These are phyloP conservation scores for Naegleria fowleri DNA, from an alignment of 208 protist species.

Conservation along the genomic window DNA sequence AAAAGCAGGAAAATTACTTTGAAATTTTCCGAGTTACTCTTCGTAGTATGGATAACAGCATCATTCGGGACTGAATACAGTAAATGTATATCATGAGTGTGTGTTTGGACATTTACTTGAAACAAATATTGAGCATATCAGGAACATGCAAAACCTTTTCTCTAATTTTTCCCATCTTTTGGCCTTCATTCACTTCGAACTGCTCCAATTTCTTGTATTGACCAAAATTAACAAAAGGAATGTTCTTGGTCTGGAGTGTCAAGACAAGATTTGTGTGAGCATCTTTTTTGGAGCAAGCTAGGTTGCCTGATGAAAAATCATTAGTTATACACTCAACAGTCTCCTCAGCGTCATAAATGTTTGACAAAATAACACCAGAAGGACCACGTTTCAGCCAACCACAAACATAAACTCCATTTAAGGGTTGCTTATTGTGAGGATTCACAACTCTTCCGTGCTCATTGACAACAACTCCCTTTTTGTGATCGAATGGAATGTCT, in stretches of 20 bases:
- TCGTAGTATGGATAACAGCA: too few species aligned
- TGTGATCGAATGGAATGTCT: conserved; percentile 63
- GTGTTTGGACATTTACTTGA: background rate
- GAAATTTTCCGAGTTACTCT: too few species aligned
- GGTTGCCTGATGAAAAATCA: background rate
- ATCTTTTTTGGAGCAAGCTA: too few species aligned
- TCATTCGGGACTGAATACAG: too few species aligned
- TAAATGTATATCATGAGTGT: too few species aligned
- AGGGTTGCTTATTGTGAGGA: background rate
- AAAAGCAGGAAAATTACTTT: too few species aligned
- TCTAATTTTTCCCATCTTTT: background rate
- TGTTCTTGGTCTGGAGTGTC: background rate
- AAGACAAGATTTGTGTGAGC: background rate
- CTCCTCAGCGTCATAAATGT: conserved; percentile 42
- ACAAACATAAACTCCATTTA: conserved; percentile 66
- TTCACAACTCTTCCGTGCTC: conserved; percentile 45
- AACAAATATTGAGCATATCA: conserved; percentile 15
- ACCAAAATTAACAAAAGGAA: background rate
- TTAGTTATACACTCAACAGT: conserved; percentile 23
- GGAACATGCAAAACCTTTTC: background rate
- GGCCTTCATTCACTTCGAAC: background rate
- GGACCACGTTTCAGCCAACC: conserved; percentile 84
- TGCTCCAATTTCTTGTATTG: conserved; percentile 14
- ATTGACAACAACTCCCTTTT: conserved; percentile 52
- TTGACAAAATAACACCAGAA: conserved; percentile 69